Percentiles rank a stretch among this genome's conserved stretches.
Evolutionary conservation across 208 protist species (phyloP).

Genomic region (Acanthamoeba rhysodes): DNA sequence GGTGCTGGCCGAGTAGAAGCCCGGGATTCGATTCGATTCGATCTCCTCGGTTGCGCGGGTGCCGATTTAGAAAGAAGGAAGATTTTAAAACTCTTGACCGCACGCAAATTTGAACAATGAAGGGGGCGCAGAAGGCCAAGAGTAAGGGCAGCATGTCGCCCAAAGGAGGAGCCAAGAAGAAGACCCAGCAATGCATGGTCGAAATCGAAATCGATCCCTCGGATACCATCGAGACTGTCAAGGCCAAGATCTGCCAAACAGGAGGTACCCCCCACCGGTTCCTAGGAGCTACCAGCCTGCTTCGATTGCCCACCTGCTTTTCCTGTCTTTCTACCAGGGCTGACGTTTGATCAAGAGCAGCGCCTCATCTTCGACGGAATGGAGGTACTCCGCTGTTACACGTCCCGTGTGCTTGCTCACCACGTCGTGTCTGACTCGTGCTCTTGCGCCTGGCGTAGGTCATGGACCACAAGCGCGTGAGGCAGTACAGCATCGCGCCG

Average conservation of each 20-base stretch:
- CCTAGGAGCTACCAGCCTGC: not conserved
- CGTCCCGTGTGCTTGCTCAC: not conserved
- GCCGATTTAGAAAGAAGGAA: not conserved
- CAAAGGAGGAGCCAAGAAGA: not conserved
- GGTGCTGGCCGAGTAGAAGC: too few species aligned
- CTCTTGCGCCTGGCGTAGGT: not conserved
- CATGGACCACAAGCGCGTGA: conserved; percentile 30
- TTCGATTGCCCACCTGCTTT: not conserved
- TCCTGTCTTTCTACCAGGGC: not conserved
- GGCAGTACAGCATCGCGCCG: conserved; percentile 39
- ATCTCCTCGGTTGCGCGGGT: not conserved
- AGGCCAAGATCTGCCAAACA: conserved; percentile 53
- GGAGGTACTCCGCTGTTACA: not conserved
- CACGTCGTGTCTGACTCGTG: not conserved
- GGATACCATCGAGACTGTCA: conserved; percentile 29
- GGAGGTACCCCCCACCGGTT: not conserved
- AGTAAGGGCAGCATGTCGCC: not conserved
- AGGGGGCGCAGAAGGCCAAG: not conserved
- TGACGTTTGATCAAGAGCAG: conserved; percentile 34
- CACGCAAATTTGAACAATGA: not conserved
- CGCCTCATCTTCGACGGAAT: conserved; percentile 42
- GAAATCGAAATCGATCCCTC: conserved; percentile 55
- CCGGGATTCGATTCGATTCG: not conserved
- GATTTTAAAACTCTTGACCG: too few species aligned
- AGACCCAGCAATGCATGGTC: not conserved